Percentiles rank a stretch among this genome's conserved stretches.
Conservation (phyloP, 352 stramenopile genomes). For the Phytopythium vexans region DNA sequence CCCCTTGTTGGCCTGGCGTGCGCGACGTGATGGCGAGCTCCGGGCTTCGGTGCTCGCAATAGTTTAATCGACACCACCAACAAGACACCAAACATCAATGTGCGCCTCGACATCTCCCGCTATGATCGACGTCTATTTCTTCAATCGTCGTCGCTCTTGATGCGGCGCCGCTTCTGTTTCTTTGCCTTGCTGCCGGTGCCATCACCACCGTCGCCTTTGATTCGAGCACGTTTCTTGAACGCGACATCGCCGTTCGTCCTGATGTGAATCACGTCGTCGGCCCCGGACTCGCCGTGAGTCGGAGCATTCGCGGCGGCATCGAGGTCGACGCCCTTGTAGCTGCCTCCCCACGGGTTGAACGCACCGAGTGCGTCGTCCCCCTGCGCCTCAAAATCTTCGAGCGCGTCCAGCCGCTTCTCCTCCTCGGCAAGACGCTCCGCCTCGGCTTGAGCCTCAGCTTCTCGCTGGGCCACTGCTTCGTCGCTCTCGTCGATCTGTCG, state of each 20-base stretch:
- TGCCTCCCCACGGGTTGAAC: slow-evolving; percentile 82
- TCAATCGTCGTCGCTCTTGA: slow-evolving; percentile 49
- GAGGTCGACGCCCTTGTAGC: slow-evolving; percentile 78
- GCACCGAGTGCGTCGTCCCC: slow-evolving; percentile 74
- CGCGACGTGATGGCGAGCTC: neutral
- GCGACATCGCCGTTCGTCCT: slow-evolving; percentile 45
- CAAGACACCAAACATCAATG: neutral
- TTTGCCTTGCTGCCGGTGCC: slow-evolving; percentile 19
- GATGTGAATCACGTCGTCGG: slow-evolving; percentile 53
- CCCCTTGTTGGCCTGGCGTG: neutral
- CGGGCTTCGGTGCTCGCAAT: neutral
- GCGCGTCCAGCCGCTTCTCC: slow-evolving; percentile 46
- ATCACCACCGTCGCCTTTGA: neutral
- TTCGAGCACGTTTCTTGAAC: slow-evolving; percentile 68
- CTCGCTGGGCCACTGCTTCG: slow-evolving; percentile 50
- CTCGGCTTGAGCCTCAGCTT: slow-evolving; percentile 40
- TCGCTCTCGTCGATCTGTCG: slow-evolving; percentile 72
- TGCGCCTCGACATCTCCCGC: neutral
- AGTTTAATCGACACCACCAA: slow-evolving; percentile 2
- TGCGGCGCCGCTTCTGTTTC: slow-evolving; percentile 66
- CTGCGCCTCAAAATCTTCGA: slow-evolving; percentile 65
- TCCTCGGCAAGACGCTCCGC: slow-evolving; percentile 35
- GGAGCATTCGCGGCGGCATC: slow-evolving; percentile 26
- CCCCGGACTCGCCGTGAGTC: slow-evolving; percentile 10
- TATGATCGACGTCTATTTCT: neutral